Evolutionary conservation across 1,139 yeast species (phyloP), one percentile per base, ranked within the genome.

Genomic region (Zygoascus sp.): DNA sequence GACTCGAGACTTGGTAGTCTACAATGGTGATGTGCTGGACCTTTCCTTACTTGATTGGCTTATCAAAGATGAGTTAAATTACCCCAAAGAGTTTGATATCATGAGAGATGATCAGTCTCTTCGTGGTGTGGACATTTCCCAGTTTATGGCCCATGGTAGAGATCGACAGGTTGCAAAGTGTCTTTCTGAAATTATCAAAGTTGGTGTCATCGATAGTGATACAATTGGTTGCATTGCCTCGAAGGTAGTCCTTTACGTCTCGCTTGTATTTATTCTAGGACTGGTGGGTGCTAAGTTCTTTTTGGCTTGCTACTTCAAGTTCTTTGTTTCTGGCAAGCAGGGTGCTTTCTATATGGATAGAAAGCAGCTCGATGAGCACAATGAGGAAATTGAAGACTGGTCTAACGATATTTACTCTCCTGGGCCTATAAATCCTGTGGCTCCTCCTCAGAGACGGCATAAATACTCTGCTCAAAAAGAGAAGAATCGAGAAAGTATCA

Each of bases 191-290:
- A 84, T 87, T 49, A 73, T 86, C 48, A 87, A 83, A 67, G 95
- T 90, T 19, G 98, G 98, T 20, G 81, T 79, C 41, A 79, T 92
- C 48, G 97, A 92, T 63, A 80, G 94, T 0, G 89, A 87, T 47
- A 81, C 96, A 10, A 80, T 92, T 60, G 98, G 98, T n/a, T 92
- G 98, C 68, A 81, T 92, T 65, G 96, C 97, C 0, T 87, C 97
- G 1, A 73, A 79, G 52, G 81, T 89, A 42, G 96, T 90, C 1
- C 75, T 92, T 53, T 79, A 81, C 57, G 77, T 83, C 13, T 85
- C 97, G 0, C 74, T 92, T 61, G 82, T 85, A 10, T 87, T 92
- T 64, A 90, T 92, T 60, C 74, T 92, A 50, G 77, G 95, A 1
- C 79, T 90, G 49, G 95, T 89, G 23, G 64, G 80, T 36, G 72